Conservation (phyloP, 1,284 basidiomycete genomes). For the Ganoderma sp. region DNA sequence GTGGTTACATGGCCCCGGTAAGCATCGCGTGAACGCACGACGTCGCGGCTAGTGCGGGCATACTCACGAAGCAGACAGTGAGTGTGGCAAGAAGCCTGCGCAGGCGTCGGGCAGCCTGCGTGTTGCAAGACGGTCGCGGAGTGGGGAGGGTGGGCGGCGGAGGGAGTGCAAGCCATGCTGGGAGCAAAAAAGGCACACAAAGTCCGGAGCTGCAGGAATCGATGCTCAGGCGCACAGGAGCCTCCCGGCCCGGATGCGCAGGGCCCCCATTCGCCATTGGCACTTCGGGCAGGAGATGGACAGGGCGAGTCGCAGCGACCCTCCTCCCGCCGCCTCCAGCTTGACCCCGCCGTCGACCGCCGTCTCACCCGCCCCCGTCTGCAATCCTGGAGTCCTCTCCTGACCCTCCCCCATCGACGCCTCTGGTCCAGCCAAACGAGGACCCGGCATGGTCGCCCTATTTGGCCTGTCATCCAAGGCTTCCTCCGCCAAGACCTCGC, state of each 20-base stretch:
- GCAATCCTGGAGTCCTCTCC: slow-evolving; percentile 27
- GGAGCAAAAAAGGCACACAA: not conserved
- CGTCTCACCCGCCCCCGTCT: slow-evolving; percentile 15
- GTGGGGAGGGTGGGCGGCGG: not conserved
- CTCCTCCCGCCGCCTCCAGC: slow-evolving; percentile 6
- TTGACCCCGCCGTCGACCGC: slow-evolving; percentile 24
- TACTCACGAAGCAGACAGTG: slow-evolving; percentile 3
- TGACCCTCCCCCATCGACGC: slow-evolving; percentile 22
- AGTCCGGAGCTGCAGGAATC: not conserved
- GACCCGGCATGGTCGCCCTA: slow-evolving; percentile 47
- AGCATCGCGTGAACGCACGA: slow-evolving; percentile 4
- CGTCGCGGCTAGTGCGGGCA: not conserved
- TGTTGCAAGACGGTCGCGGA: not conserved
- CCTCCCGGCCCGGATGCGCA: not conserved
- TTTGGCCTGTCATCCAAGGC: slow-evolving; percentile 43
- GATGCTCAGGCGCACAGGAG: not conserved
- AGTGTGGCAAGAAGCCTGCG: not conserved
- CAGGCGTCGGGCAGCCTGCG: not conserved
- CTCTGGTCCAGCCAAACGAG: slow-evolving; percentile 25
- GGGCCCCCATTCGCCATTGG: too few species aligned
- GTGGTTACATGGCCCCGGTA: not conserved
- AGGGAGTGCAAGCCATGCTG: not conserved
- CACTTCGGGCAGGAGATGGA: not conserved
- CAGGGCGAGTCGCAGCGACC: not conserved
- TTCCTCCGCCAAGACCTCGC: slow-evolving; percentile 33